These are phyloP conservation scores for Luffa acutangula DNA, from an alignment of 306 rosid species.

Conservation along the genomic window DNA sequence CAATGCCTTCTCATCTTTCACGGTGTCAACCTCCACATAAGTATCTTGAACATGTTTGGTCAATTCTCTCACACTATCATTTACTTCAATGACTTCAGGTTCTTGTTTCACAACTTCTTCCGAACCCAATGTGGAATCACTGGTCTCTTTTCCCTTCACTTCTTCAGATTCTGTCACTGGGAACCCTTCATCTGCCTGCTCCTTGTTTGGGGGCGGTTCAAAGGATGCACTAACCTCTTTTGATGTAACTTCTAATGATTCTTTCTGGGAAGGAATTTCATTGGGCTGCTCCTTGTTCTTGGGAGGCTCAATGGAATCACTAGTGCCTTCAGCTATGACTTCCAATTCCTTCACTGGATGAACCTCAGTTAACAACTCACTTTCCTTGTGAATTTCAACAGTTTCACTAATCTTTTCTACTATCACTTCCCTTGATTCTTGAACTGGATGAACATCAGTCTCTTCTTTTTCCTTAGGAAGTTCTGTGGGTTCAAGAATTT, in stretches of 20 bases:
- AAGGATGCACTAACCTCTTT: background rate
- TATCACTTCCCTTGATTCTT: background rate
- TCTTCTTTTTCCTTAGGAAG: background rate
- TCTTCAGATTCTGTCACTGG: background rate
- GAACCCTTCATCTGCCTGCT: background rate
- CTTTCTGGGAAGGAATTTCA: background rate
- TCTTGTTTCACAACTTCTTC: background rate
- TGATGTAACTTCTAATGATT: background rate
- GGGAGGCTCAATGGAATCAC: background rate
- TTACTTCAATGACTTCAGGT: background rate
- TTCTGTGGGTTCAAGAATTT: background rate
- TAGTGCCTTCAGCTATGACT: background rate
- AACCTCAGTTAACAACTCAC: background rate
- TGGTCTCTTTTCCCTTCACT: background rate
- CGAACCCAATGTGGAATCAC: background rate
- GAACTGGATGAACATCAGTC: background rate
- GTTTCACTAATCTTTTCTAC: background rate
- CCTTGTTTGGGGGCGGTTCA: background rate
- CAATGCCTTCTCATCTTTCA: background rate
- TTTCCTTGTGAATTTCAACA: background rate
- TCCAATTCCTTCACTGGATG: background rate
- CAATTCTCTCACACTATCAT: background rate
- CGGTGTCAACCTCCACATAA: background rate
- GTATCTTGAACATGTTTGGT: slow-evolving; percentile 1
- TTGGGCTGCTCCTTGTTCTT: background rate